These are phyloP conservation scores for Conticribra guillardii DNA, from an alignment of 108 stramenopile species.

Conservation along the genomic window DNA sequence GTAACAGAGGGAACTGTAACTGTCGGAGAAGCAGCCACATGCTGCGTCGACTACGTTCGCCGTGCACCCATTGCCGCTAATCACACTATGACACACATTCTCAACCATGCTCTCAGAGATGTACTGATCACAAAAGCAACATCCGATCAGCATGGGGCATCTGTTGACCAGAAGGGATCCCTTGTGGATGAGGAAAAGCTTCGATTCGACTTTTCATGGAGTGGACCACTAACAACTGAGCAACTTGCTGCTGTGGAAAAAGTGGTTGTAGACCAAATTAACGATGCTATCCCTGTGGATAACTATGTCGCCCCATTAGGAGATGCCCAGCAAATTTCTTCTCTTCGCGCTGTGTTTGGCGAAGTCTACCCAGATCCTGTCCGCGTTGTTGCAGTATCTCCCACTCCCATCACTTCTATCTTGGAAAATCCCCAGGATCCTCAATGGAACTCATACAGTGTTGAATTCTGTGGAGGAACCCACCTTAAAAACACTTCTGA, in stretches of 20 bases:
- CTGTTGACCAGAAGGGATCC: conserved; percentile 97
- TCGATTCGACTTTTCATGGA: conserved; percentile 98
- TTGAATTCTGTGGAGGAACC: conserved; percentile 99
- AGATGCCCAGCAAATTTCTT: conserved; percentile 86
- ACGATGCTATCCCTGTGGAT: conserved; percentile 72
- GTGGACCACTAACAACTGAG: conserved; percentile 73
- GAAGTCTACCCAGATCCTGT: conserved; percentile 99
- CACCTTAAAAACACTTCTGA: conserved; percentile 95
- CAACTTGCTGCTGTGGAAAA: conserved; percentile 83
- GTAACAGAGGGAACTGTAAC: conserved; percentile 71
- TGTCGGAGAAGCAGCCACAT: conserved; percentile 84
- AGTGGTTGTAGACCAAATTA: conserved; percentile 65
- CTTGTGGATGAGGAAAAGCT: conserved; percentile 94
- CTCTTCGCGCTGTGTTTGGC: conserved; percentile 97
- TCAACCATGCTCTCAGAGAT: conserved; percentile 94
- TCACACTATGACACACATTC: conserved; percentile 99
- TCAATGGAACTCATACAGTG: conserved; percentile 89
- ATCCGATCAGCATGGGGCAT: conserved; percentile 43
- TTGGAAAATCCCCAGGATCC: conserved; percentile 88
- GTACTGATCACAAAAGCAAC: conserved; percentile 73
- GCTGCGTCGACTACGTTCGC: conserved; percentile 96
- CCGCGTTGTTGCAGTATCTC: conserved; percentile 94
- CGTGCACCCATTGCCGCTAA: conserved; percentile 94
- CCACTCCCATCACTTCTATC: conserved; percentile 76
- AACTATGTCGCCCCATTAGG: conserved; percentile 83